Base-by-base conservation (phyloP, 2,329 filamentous ascomycete genomes). In the Cercospora beticola region DNA sequence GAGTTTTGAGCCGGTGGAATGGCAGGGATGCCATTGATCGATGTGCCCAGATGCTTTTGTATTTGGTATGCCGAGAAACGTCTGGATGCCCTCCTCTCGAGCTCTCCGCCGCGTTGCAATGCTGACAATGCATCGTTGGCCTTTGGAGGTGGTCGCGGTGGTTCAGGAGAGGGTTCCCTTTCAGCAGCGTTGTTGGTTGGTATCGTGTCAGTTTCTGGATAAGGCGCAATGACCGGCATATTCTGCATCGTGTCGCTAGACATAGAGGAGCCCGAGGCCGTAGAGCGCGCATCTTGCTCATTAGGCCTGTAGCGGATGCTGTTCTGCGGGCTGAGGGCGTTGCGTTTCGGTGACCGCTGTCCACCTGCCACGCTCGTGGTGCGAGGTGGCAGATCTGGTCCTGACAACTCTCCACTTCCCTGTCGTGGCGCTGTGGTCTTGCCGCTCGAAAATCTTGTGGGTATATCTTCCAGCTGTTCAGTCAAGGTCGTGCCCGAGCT, bases 1-100 rank as follows among this genome's bases (percentile, higher is more conserved):
- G 90, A 90, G 70, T 90, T 93, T 77, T 96, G 93, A 18, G 84
- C 80, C 5, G 92, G 85, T 28, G 94, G 93, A 21, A 98, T 87
- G 76, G 96, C 91, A 6, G 94, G 93, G 16, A 98, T 90, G 21
- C 92, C 93, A 79, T 90, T 93, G 16, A 91, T 87, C 46, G 90
- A 90, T 16, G 89, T 87, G 10, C 94, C 94, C 1, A 98, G 84
- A 75, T 97, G 93, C 78, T 97, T 98, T 57, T 93, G 92, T 74
- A 99, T 97, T 77, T 99, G 95, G 78, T 98, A 99, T 64, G 93
- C 92, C 1, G 95, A 98, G 78, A 98, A 99, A 76, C 95, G 86
- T 73, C 94, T 87, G 14, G 95, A 99, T 0, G 95, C 95, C 78
- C 95, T 87, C 77, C 95, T 88, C 81, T 99, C 95, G 61, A 99